Conservation (phyloP, 129 eudicot species). For the Oenanthe sinensis region DNA sequence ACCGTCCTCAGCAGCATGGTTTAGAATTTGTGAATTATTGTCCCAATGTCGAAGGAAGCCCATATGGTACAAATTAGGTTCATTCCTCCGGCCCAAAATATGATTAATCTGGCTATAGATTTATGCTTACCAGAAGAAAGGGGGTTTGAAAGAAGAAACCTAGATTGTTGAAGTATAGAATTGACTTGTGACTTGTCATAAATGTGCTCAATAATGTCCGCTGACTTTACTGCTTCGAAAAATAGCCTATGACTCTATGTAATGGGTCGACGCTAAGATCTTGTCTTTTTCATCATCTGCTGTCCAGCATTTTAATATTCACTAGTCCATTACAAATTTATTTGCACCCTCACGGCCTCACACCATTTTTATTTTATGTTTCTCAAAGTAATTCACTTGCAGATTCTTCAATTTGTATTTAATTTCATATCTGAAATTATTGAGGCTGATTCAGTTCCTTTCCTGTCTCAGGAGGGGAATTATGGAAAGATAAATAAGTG, state of each 20-base stretch:
- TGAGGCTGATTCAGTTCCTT: constrained; percentile 9
- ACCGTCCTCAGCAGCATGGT: background rate
- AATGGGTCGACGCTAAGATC: background rate
- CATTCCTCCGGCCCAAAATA: too few species aligned
- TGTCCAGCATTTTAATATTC: background rate
- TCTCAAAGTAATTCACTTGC: background rate
- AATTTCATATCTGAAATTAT: background rate
- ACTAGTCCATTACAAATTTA: background rate
- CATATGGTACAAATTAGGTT: too few species aligned
- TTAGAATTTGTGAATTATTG: background rate
- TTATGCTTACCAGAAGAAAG: too few species aligned
- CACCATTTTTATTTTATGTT: background rate
- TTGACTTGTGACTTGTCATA: background rate
- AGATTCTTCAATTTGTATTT: constrained; percentile 3
- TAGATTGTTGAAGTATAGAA: too few species aligned
- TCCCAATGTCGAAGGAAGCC: too few species aligned
- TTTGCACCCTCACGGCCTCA: background rate
- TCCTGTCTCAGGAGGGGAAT: constrained; percentile 58
- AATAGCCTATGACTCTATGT: background rate
- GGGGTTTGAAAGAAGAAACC: too few species aligned
- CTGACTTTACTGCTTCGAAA: background rate
- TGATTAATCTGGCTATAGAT: too few species aligned
- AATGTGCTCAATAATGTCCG: background rate
- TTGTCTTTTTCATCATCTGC: background rate
- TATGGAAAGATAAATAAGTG: constrained; percentile 86